Base-by-base conservation (phyloP, 1,284 basidiomycete genomes). In the Malassezia pachydermatis region DNA sequence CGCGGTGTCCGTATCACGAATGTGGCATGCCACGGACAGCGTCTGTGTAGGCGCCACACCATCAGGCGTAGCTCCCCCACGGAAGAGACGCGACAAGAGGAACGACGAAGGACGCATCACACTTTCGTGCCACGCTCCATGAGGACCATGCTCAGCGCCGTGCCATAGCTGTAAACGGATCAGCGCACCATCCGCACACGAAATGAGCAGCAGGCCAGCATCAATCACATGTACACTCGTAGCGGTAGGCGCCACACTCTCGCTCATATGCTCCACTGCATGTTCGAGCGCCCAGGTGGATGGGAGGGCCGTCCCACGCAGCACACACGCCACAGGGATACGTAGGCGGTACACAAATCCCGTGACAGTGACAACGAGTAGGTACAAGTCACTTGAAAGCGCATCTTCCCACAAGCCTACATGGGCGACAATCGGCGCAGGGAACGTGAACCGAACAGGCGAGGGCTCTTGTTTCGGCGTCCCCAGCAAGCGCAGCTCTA, bases 21-120 rank as follows among this genome's bases (percentile, higher is more conserved):
- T 46, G 38, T 51, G 62, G 23, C 55, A 58, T 13, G 61, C 58
- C 27, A 67, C 41, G 4, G 59, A 52, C 2, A 63, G 54, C 1
- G 61, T 57, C 22, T 62, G 60, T 34, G 41, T 54, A 3, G 62
- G 58, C 4, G 38, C 14, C 9, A 34, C 36, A 20, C 54, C 58
- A n/a, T 54, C 57, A 13, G 51, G 29, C 19, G 55, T 32, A 10
- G 51, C 50, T 14, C 55, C 49, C 24, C 63, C 53, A 28, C 54
- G 51, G 34, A 64, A 60, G 49, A 63, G 57, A 25, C 65, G 58
- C 24, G 62, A 62, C n/a, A 67, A 48, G n/a, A 64, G 53, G 54
- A 67, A 67, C 2, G 62, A 60, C 3, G 59, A 55, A 4, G 63
- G 61, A 27, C 62, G 53, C 6, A 66, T 36, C 5, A 56, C 41